Percentiles rank a stretch among this genome's conserved stretches.
phyloP scores from a whole-genome alignment of 169 alveolate genomes.

The Cryptosporidium felis region DNA sequence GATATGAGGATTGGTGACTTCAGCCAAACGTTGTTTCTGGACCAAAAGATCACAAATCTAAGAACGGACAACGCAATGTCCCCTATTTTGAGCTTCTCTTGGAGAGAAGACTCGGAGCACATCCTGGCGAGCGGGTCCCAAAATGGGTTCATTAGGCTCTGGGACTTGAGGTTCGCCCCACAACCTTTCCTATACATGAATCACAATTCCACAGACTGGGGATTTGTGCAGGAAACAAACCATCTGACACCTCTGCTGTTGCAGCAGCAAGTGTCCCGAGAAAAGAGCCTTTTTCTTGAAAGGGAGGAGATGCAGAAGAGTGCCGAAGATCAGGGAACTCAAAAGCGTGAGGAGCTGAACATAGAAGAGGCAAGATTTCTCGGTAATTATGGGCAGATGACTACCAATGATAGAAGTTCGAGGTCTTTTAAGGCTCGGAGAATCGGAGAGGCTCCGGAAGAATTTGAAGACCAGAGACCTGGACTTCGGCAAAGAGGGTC shows the following conservation, averaged over 20 bases:
- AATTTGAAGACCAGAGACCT: no score
- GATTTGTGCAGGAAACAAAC: conserved; percentile 31
- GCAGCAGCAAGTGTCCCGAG: not conserved
- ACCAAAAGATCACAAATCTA: conserved; percentile 11
- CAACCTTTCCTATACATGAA: conserved; percentile 56
- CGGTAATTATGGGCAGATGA: not conserved
- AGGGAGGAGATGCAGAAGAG: not conserved
- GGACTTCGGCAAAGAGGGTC: no score
- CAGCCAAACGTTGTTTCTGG: conserved; percentile 23
- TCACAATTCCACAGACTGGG: conserved; percentile 44
- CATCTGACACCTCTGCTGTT: not conserved
- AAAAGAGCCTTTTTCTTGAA: no score
- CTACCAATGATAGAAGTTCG: no score
- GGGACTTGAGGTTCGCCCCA: conserved; percentile 86
- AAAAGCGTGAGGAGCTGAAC: not conserved
- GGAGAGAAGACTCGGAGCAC: conserved; percentile 43
- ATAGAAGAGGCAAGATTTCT: conserved; percentile 1
- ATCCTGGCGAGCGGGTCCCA: conserved; percentile 81
- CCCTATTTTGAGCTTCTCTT: conserved; percentile 19
- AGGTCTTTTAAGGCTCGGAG: no score
- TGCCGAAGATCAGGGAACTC: not conserved
- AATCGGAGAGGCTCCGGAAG: no score
- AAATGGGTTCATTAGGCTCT: conserved; percentile 83
- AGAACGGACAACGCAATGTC: conserved; percentile 4
- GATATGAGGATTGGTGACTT: conserved; percentile 52